phyloP scores from a whole-genome alignment of 257 asterid species.

The Solanum clarkiae region DNA sequence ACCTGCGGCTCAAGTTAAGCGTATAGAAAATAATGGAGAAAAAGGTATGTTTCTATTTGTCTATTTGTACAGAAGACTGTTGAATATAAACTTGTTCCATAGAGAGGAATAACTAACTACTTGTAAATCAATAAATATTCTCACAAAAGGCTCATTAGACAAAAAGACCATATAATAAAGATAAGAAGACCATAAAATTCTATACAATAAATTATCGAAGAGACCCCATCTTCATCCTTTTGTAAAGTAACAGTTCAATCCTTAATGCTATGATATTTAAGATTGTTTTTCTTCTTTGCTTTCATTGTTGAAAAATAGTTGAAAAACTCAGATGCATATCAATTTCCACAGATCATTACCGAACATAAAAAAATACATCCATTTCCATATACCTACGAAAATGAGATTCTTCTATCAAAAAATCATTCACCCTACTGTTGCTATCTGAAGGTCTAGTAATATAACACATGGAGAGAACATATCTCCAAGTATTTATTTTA shows the following conservation, averaged over 20 bases:
- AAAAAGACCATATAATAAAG: not conserved
- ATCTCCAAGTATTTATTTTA: not conserved
- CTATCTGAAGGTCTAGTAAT: not conserved
- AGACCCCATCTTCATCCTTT: not conserved
- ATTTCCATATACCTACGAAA: not conserved
- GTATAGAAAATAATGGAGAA: not conserved
- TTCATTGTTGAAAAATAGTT: not conserved
- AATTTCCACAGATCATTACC: not conserved
- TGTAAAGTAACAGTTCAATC: not conserved
- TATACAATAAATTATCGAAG: not conserved
- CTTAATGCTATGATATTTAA: not conserved
- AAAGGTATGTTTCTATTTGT: not conserved
- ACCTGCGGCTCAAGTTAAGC: not conserved
- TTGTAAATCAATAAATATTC: not conserved
- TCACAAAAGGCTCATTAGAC: not conserved
- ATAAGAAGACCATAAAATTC: not conserved
- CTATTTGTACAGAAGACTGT: not conserved
- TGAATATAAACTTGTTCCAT: not conserved
- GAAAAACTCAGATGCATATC: not conserved
- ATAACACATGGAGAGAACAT: not conserved
- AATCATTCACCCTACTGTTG: not conserved
- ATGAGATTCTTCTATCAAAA: not conserved
- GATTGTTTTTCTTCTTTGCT: not conserved
- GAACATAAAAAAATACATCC: not conserved
- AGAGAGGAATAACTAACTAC: not conserved